These are phyloP conservation scores for Candida ascalaphidarum DNA, from an alignment of 805 yeast genomes.

Conservation along the genomic window DNA sequence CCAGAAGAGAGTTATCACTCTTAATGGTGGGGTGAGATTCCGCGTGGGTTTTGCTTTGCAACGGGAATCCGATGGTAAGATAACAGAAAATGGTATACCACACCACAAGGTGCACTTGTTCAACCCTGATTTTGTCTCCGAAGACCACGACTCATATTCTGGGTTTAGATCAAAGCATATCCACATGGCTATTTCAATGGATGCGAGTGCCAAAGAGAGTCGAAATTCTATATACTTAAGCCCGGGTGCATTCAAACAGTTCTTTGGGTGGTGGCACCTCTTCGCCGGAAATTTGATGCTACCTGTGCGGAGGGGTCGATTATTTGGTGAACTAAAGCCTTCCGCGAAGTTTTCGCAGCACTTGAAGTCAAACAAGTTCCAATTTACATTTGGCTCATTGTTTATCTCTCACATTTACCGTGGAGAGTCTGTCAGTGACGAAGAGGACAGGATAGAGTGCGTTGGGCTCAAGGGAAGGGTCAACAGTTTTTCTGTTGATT, in stretches of 20 bases:
- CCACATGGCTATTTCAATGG: conserved; percentile 32
- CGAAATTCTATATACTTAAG: conserved; percentile 73
- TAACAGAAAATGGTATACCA: conserved; percentile 42
- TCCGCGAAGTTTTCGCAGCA: conserved; percentile 69
- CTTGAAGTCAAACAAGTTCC: conserved; percentile 71
- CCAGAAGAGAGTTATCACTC: conserved; percentile 47
- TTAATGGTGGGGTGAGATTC: conserved; percentile 55
- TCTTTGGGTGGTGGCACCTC: conserved; percentile 79
- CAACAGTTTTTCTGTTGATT: conserved; percentile 27
- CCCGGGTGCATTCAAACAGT: conserved; percentile 59
- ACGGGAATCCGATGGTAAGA: conserved; percentile 21
- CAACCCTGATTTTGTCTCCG: conserved; percentile 44
- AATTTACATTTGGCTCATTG: conserved; percentile 63
- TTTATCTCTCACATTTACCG: conserved; percentile 68
- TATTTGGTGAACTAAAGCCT: conserved; percentile 51
- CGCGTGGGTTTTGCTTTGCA: conserved; percentile 53
- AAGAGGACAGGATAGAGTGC: conserved; percentile 40
- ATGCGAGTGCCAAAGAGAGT: conserved; percentile 25
- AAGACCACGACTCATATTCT: conserved; percentile 30
- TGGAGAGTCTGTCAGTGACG: conserved; percentile 30
- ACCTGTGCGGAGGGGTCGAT: conserved; percentile 67
- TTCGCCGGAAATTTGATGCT: conserved; percentile 73
- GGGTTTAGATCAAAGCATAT: conserved; percentile 33
- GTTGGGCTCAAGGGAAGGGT: conserved; percentile 57
- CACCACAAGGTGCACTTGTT: conserved; percentile 52